These are phyloP conservation scores for Bombardia bombarda DNA, from an alignment of 495 filamentous ascomycete species.

Conservation along the genomic window DNA sequence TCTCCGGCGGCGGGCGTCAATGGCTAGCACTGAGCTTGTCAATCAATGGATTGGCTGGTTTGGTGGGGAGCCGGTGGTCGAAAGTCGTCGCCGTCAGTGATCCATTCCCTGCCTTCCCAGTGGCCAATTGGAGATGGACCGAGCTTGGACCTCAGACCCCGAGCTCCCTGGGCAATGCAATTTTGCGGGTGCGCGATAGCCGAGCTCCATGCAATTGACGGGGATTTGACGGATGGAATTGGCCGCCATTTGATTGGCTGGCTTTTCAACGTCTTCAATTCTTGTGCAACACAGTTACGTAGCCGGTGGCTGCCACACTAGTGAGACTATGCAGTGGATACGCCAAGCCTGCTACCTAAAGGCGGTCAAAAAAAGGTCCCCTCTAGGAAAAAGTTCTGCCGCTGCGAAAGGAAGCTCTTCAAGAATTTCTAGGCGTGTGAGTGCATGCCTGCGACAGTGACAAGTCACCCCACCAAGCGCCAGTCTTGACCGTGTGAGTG, in stretches of 20 bases:
- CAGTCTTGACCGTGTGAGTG: background rate
- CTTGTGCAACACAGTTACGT: too few relatives aligned
- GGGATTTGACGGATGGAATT: too few relatives aligned
- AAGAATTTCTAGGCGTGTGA: background rate
- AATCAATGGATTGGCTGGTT: background rate
- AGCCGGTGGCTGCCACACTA: too few relatives aligned
- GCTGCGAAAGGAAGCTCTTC: conserved; percentile 2
- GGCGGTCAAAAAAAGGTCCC: conserved; percentile 20
- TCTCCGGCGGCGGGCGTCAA: conserved; percentile 9
- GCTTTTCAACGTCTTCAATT: background rate
- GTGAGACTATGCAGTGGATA: too few relatives aligned
- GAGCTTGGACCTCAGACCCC: background rate
- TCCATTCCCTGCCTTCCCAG: conserved; percentile 19
- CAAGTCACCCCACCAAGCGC: background rate
- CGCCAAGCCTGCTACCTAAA: conserved; percentile 2
- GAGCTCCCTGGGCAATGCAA: conserved; percentile 6
- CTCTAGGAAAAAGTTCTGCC: conserved; percentile 28
- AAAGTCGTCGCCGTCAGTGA: conserved; percentile 12
- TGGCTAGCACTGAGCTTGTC: conserved; percentile 15
- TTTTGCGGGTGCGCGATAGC: conserved; percentile 14
- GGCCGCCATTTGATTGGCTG: background rate
- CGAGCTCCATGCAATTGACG: too few relatives aligned
- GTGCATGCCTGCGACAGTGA: background rate
- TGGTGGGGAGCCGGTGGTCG: conserved; percentile 6
- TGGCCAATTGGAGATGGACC: conserved; percentile 14